A percentile compares a stretch with the other conserved stretches of the same genome.
Evolutionary conservation across 163 green algal species (phyloP).

Genomic region (Prototheca wickerhamii): DNA sequence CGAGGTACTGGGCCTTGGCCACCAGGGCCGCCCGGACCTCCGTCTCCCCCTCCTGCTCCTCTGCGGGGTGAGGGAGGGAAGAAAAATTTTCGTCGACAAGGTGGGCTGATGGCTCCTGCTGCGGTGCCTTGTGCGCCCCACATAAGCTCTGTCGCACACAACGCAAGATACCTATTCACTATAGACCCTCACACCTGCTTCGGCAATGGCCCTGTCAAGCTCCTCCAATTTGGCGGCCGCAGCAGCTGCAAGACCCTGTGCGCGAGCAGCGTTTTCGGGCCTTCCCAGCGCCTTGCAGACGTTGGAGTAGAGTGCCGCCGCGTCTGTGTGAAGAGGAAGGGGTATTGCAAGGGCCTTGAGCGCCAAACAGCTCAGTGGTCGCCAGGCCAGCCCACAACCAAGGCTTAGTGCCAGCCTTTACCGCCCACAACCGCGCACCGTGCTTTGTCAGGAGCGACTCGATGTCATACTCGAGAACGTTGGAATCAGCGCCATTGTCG

Average conservation of each 20-base stretch:
- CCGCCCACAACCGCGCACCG: background rate
- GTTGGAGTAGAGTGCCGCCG: constrained; percentile 59
- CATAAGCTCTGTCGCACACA: background rate
- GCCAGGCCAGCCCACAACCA: background rate
- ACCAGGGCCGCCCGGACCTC: constrained; percentile 84
- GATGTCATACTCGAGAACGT: background rate
- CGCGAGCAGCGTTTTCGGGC: background rate
- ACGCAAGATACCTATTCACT: background rate
- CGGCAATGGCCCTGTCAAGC: constrained; percentile 58
- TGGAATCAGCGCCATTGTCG: background rate
- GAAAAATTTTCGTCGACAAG: too few species aligned
- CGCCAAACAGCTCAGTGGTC: background rate
- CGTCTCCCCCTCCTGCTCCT: constrained; percentile 74
- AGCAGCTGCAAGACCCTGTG: background rate
- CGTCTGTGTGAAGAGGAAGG: constrained; percentile 20
- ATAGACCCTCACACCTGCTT: constrained; percentile 73
- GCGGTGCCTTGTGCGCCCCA: background rate
- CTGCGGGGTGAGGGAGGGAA: constrained; percentile 29
- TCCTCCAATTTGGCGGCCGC: constrained; percentile 39
- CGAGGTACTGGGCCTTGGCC: constrained; percentile 80
- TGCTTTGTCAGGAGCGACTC: background rate
- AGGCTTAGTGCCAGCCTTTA: background rate
- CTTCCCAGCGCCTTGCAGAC: constrained; percentile 62
- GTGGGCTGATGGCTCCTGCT: background rate
- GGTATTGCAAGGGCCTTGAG: background rate